phyloP scores from a whole-genome alignment of 176 grass and related monocot species.

The Miscanthus lutarioriparius region DNA sequence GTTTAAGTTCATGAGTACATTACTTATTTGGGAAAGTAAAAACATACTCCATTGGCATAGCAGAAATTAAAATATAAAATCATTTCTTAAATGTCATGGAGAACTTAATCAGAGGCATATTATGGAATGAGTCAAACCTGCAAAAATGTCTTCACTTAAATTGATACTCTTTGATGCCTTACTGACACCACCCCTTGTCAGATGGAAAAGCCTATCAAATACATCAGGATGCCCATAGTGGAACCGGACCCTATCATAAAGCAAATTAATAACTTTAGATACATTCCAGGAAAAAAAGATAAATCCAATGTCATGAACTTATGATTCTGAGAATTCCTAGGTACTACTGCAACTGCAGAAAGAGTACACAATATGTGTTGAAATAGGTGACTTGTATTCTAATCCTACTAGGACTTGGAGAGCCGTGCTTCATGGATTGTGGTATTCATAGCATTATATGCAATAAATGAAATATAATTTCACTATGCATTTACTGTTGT shows the following conservation, averaged over 20 bases:
- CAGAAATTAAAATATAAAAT: conserved; percentile 11
- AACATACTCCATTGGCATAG: conserved; percentile 1
- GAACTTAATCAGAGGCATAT: not conserved
- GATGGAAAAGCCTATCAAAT: conserved; percentile 95
- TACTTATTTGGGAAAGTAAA: not conserved
- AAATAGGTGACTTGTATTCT: not conserved
- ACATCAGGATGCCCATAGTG: conserved; percentile 98
- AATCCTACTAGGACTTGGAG: not conserved
- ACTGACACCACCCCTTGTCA: conserved; percentile 89
- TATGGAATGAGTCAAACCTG: conserved; percentile 50
- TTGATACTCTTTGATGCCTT: conserved; percentile 97
- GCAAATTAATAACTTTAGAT: conserved; percentile 32
- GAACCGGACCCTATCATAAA: conserved; percentile 76
- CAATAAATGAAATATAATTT: not conserved
- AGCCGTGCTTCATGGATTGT: not conserved
- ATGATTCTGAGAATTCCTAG: conserved; percentile 11
- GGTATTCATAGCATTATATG: conserved; percentile 1
- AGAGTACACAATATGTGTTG: conserved; percentile 15
- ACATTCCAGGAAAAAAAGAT: not conserved
- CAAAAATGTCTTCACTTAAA: conserved; percentile 95
- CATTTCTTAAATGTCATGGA: not conserved
- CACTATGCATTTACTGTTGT: not conserved
- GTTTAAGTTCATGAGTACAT: not conserved
- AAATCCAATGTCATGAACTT: not conserved
- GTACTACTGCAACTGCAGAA: conserved; percentile 1